Evolutionary conservation across 192 early-diverging fungal species (phyloP).

Genomic region (Powellomyces hirtus): DNA sequence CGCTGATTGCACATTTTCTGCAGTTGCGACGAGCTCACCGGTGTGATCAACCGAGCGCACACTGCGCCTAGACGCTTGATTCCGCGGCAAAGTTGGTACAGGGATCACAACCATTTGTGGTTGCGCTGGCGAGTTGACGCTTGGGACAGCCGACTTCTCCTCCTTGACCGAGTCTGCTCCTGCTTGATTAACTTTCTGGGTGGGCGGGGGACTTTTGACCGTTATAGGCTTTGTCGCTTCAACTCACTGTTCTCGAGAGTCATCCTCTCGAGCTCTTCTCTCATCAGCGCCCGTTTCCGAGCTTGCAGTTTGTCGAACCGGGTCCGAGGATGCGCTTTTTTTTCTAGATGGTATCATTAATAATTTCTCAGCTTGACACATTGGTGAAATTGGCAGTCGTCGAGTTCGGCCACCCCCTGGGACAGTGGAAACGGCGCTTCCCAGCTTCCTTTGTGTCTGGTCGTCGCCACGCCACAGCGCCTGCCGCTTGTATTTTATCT

Average conservation of each 20-base stretch:
- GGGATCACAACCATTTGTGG: conserved; percentile 18
- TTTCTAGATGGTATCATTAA: conserved; percentile 81
- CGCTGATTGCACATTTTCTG: background rate
- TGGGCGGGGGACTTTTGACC: background rate
- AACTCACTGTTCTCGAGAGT: too few relatives aligned
- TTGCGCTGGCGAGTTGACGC: background rate
- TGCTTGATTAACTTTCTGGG: background rate
- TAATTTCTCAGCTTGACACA: conserved; percentile 92
- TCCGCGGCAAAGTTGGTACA: conserved; percentile 17
- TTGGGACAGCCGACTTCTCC: background rate
- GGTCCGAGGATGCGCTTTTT: too few relatives aligned
- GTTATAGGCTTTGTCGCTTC: too few relatives aligned
- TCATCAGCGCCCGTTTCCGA: too few relatives aligned
- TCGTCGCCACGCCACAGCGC: conserved; percentile 88
- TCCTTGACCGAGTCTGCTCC: background rate
- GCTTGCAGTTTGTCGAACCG: too few relatives aligned
- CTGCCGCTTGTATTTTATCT: conserved; percentile 95
- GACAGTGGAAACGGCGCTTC: background rate
- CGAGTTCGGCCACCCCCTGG: conserved; percentile 63
- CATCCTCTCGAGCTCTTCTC: too few relatives aligned
- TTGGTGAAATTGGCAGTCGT: conserved; percentile 98
- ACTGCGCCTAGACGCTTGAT: too few relatives aligned
- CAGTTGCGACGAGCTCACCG: background rate
- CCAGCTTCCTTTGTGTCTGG: conserved; percentile 73
- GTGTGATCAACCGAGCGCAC: background rate